phyloP scores from a whole-genome alignment of 2,329 filamentous ascomycete species.

The Cryphonectria radicalis region DNA sequence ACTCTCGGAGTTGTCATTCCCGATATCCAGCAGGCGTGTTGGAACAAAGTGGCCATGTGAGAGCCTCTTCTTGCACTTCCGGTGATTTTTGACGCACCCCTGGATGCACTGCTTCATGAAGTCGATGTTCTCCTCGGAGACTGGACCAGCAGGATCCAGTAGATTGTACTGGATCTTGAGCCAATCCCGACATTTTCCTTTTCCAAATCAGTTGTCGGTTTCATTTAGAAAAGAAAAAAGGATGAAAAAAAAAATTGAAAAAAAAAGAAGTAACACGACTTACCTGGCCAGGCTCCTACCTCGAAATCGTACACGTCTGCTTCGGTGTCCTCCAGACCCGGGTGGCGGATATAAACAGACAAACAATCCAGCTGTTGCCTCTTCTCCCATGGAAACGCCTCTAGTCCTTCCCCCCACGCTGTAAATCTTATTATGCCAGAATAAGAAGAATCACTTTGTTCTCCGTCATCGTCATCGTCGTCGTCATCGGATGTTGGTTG shows the following conservation, averaged over 20 bases:
- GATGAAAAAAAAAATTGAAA: no score
- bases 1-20: background rate
- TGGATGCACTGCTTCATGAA: slow-evolving; percentile 3
- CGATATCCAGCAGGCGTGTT: background rate
- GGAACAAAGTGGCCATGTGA: background rate
- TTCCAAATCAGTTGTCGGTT: background rate
- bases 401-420: background rate
- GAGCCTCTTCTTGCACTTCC: background rate
- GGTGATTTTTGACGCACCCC: background rate
- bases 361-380: background rate
- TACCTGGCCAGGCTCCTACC: background rate
- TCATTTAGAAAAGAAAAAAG: no score
- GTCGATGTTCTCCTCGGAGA: background rate
- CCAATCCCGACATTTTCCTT: background rate
- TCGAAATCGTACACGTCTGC: background rate
- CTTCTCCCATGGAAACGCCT: background rate
- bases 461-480: no score
- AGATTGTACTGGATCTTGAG: background rate
- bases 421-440: no score
- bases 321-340: background rate
- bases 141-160: background rate
- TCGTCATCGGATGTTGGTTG: no score
- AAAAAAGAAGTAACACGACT: background rate
- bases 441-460: no score
- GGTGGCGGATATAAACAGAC: background rate